These are phyloP conservation scores for Elsinoe arachidis DNA, from an alignment of 2,329 filamentous ascomycete genomes.

Conservation along the genomic window DNA sequence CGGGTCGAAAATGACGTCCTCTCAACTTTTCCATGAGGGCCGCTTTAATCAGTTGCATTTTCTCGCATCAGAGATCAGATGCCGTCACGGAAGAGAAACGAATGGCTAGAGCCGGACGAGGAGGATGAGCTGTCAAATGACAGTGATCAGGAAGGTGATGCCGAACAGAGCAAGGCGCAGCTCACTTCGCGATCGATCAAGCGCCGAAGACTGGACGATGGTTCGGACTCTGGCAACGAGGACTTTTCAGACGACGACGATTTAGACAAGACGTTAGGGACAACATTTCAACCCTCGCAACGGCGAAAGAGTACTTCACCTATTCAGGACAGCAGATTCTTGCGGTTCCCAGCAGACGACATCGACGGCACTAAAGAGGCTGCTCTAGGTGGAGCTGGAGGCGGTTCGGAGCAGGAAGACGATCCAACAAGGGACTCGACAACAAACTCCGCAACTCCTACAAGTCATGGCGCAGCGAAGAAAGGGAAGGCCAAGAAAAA, in stretches of 20 bases:
- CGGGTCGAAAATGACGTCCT: slow-evolving; percentile 7
- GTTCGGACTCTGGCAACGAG: slow-evolving; percentile 23
- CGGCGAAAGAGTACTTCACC: slow-evolving; percentile 3
- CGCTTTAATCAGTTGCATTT: background rate
- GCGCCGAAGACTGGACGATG: slow-evolving; percentile 49
- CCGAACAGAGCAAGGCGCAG: slow-evolving; percentile 56
- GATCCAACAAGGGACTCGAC: slow-evolving; percentile 17
- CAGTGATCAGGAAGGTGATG: slow-evolving; percentile 37
- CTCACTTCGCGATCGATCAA: slow-evolving; percentile 45
- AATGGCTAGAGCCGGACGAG: slow-evolving; percentile 52
- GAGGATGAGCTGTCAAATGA: slow-evolving; percentile 35
- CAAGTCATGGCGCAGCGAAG: slow-evolving; percentile 59
- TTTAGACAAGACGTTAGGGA: slow-evolving; percentile 15
- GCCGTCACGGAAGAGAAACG: slow-evolving; percentile 61
- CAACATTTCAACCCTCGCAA: slow-evolving; percentile 15
- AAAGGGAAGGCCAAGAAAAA: slow-evolving; percentile 58
- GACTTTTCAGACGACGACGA: slow-evolving; percentile 24
- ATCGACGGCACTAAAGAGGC: slow-evolving; percentile 16
- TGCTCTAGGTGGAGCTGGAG: slow-evolving; percentile 17
- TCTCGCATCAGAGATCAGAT: slow-evolving; percentile 38
- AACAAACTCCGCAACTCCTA: slow-evolving; percentile 31
- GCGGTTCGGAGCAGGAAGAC: slow-evolving; percentile 21
- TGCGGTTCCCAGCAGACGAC: slow-evolving; percentile 1
- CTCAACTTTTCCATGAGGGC: background rate
- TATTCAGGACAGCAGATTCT: slow-evolving; percentile 13